Evolutionary conservation across 2,329 filamentous ascomycete species (phyloP), one percentile per base, ranked within the genome.

Genomic region (Cyphellophora europaea): DNA sequence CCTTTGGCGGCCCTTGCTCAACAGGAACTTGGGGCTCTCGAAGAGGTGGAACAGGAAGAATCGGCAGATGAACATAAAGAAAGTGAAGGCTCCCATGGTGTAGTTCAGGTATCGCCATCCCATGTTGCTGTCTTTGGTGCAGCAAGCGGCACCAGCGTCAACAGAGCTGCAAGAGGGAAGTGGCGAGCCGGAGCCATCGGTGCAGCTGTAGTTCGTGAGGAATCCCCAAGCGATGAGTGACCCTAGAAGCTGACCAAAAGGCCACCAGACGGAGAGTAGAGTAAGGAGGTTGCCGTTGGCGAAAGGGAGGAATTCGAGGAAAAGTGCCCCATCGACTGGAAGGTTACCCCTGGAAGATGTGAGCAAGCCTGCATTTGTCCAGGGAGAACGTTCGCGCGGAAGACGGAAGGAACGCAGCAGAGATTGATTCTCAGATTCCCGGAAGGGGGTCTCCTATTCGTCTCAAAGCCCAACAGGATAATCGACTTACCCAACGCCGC

Each of bases 231-330:
- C 42, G 47, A 52, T 45, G 5, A 82, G 58, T 3, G 78, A 80
- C 2, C 81, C 77, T 37, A 80, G 70, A 5, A 93, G 67, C 52
- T 91, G 83, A 5, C 85, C 86, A 12, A 91, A 61, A 0, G 85
- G 82, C 84, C 86, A 93, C 80, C 84, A 91, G 5, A 87, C 73
- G 5, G 82, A 86, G n/a, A 93, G 66, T 31, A 89, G 66, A 0
- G 83, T 89, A 19, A 91, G 63, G 11, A 89, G 68, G 17, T 76
- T 74, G 43, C 76, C 77, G 8, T 75, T 80, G 0, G 77, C 73
- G 39, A 80, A 78, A 0, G 86, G 86, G 1, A 93, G 61, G 44
- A 89, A 89, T 50, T 93, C 86, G 28, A 93, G 67, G 54, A 91
- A 89, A 3, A 91, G 63, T 0, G 83, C 80, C 19, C 33, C 49